These are phyloP conservation scores for Candida methanosorbosa DNA, from an alignment of 805 yeast genomes.

Conservation along the genomic window DNA sequence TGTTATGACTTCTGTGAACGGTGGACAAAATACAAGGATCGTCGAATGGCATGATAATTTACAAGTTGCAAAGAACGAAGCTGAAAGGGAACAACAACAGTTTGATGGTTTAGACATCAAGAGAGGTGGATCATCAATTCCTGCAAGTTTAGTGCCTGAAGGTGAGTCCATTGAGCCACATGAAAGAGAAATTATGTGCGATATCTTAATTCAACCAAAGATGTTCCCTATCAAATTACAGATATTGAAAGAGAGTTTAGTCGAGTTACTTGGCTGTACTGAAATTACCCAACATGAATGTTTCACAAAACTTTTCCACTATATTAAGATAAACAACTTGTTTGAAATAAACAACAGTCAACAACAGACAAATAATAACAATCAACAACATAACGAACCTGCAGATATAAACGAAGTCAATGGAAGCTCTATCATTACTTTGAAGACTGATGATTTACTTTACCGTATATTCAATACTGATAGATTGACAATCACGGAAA, in stretches of 20 bases:
- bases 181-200: conserved; percentile 49
- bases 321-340: conserved; percentile 26
- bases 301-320: conserved; percentile 34
- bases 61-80: conserved; percentile 17
- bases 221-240: conserved; percentile 61
- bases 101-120: conserved; percentile 90
- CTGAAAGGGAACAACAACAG: conserved; percentile 27
- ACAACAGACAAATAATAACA: conserved; percentile 5
- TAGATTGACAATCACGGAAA: conserved; percentile 58
- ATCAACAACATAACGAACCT: conserved; percentile 12
- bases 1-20: conserved; percentile 13
- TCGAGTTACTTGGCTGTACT: conserved; percentile 61
- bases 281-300: conserved; percentile 82
- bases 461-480: conserved; percentile 37
- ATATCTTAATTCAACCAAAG: conserved; percentile 74
- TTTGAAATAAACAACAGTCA: conserved; percentile 23
- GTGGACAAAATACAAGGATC: conserved; percentile 30
- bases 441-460: conserved; percentile 36
- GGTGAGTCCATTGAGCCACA: conserved; percentile 13
- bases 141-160: conserved; percentile 13
- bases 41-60: conserved; percentile 87
- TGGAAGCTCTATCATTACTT: conserved; percentile 12
- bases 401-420: not conserved
- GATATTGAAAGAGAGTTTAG: conserved; percentile 52
- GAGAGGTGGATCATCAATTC: conserved; percentile 51